phyloP scores from a whole-genome alignment of 257 asterid genomes.

The Ballota nigra region DNA sequence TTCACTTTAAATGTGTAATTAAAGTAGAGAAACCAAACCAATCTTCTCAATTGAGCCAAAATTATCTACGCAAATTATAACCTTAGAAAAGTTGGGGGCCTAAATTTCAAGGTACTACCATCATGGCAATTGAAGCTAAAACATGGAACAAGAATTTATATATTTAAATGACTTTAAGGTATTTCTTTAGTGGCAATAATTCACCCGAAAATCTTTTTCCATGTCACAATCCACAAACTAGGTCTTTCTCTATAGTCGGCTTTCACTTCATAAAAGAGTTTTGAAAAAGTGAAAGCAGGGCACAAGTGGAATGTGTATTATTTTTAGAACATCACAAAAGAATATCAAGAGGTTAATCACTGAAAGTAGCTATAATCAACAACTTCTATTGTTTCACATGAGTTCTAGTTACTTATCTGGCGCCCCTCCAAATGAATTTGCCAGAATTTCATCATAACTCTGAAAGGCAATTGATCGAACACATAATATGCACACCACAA shows the following conservation, averaged over 20 bases:
- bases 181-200: too few species aligned
- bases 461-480: too few species aligned
- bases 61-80: constrained; percentile 7
- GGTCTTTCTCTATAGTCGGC: constrained; percentile 25
- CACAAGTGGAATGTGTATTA: constrained; percentile 37
- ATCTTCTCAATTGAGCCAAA: not conserved
- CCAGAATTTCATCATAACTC: too few species aligned
- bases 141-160: too few species aligned
- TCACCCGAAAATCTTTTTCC: constrained; percentile 38
- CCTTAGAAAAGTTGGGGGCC: constrained; percentile 14
- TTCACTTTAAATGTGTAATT: not conserved
- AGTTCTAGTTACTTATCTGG: too few species aligned
- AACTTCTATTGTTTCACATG: too few species aligned
- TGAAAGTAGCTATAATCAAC: too few species aligned
- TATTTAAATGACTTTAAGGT: too few species aligned
- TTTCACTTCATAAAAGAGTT: constrained; percentile 23
- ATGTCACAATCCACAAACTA: constrained; percentile 33
- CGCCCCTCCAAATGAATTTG: too few species aligned
- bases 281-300: constrained; percentile 30
- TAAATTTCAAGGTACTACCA: constrained; percentile 26
- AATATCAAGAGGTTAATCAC: too few species aligned
- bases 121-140: constrained; percentile 43
- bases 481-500: too few species aligned
- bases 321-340: too few species aligned
- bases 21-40: not conserved